Evolutionary conservation across 306 rosid species (phyloP).

Genomic region (Dalbergia cochinchinensis): DNA sequence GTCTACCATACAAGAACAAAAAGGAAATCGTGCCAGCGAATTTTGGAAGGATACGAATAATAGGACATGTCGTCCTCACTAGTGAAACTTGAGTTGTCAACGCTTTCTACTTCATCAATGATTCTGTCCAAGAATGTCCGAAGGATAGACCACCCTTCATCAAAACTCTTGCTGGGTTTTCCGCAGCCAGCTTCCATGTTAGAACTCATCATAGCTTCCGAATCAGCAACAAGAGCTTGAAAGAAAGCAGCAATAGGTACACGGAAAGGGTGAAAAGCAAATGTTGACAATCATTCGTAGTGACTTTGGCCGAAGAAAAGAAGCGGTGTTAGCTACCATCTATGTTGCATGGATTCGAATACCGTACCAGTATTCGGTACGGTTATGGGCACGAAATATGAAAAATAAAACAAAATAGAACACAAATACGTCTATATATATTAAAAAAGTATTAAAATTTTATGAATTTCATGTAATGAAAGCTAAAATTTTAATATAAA

Average conservation of each 20-base stretch:
- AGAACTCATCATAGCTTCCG: neutral
- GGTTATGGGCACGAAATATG: no score
- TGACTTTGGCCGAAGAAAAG: neutral
- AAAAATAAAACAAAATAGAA: no score
- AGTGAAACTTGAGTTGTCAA: slow-evolving; percentile 63
- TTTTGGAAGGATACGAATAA: slow-evolving; percentile 57
- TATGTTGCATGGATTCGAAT: neutral
- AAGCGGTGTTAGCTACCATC: neutral
- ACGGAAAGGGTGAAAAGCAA: neutral
- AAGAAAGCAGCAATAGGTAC: neutral
- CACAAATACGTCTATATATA: no score
- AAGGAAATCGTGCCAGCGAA: neutral
- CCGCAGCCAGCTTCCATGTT: neutral
- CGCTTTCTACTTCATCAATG: slow-evolving; percentile 61
- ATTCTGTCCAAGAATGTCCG: slow-evolving; percentile 65
- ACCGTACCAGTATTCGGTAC: no score
- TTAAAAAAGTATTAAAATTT: no score
- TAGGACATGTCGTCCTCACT: slow-evolving; percentile 63
- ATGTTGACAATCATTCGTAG: neutral
- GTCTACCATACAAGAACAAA: neutral
- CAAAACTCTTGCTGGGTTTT: slow-evolving; percentile 52
- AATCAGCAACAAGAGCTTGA: slow-evolving; percentile 12
- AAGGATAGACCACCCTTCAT: slow-evolving; percentile 70
- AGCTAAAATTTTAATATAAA: no score
- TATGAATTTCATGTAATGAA: no score